Percentiles rank a stretch among this genome's conserved stretches.
These are phyloP conservation scores for Russula abietina DNA, from an alignment of 768 basidiomycete genomes.

Conservation along the genomic window DNA sequence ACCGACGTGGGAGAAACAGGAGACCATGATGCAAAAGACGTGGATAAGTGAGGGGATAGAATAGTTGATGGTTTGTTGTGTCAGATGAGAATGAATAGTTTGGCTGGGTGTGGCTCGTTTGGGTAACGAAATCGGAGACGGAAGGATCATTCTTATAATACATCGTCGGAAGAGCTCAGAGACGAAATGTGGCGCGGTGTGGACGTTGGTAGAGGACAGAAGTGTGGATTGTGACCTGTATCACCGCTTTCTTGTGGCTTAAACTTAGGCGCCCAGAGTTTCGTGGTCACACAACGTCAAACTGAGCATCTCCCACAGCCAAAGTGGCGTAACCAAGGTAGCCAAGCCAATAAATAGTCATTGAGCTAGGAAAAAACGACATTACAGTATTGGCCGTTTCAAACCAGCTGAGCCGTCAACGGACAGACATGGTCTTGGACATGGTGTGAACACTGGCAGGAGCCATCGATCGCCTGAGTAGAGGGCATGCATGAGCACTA, in stretches of 20 bases:
- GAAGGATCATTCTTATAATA: neutral
- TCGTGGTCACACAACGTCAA: neutral
- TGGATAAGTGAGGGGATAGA: neutral
- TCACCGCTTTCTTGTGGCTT: neutral
- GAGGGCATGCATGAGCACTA: no score
- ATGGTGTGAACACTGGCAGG: no score
- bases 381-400: no score
- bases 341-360: neutral
- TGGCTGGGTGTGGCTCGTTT: no score
- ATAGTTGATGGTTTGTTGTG: neutral
- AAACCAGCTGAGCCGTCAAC: no score
- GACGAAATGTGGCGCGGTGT: no score
- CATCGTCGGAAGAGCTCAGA: no score
- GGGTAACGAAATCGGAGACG: neutral
- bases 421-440: no score
- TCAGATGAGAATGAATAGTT: neutral
- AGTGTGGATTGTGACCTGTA: neutral
- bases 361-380: no score
- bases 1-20: neutral
- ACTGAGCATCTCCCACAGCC: neutral
- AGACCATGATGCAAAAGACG: neutral
- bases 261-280: neutral
- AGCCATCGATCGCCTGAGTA: no score
- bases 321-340: neutral
- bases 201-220: no score